Evolutionary conservation across 768 basidiomycete species (phyloP), one percentile per base, ranked within the genome.

Genomic region (Cyathus striatus): DNA sequence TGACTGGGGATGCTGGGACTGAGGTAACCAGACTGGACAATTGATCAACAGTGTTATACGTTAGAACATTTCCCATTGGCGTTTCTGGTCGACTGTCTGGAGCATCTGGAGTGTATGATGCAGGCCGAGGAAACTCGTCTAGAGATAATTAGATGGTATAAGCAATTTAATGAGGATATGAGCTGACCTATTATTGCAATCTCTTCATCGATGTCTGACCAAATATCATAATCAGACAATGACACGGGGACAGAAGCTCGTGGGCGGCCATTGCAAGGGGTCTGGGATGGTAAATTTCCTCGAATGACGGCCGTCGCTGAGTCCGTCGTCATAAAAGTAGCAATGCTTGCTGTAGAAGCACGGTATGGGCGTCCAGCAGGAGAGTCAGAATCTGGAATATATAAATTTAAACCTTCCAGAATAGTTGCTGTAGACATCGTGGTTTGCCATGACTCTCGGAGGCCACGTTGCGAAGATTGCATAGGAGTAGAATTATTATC

Each of bases 261-360:
- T 25, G 63, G 54, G 24, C 49, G 48, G 14, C 17, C 23, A 16
- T 38, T 10, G 18, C 30, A 26, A 26, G 49, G 46, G 30, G 40
- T 24, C 10, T 45, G 46, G 23, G 44, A 47, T 33, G 64, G 68
- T 6, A 76, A 73, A n/a, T n/a, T n/a, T n/a, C n/a, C n/a, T n/a
- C n/a, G n/a, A n/a, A n/a, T n/a, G 43, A 81, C 65, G 38, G 76
- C 81, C 22, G 84, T 78, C 1, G 73, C 72, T 3, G 82, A 82
- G 30, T 66, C 61, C 24, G 73, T 73, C 0, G 81, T 79, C 65
- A 76, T 65, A 45, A 80, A 59, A 0, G 81, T 80, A 21, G 73
- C 71, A 39, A 83, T 59, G 49, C 79, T 83, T 36, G 68, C 70
- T 40, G 73, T 62, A 4, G 81, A 82, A 22, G 54, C 54, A 20